phyloP scores from a whole-genome alignment of 371 early-diverging fungal species.

The Apophysomyces sp. region DNA sequence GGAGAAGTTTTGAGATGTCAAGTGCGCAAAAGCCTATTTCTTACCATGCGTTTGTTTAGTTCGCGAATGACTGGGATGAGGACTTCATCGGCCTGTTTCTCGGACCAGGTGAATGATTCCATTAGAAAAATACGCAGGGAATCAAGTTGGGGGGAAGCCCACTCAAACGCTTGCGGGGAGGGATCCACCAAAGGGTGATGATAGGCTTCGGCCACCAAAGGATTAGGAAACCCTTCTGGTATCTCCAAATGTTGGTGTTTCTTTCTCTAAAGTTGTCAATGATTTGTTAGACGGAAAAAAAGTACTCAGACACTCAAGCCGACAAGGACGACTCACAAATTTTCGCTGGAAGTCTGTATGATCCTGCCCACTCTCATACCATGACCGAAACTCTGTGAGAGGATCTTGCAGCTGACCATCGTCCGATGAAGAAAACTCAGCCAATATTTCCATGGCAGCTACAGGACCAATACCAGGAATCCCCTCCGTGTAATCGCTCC shows the following conservation, averaged over 20 bases:
- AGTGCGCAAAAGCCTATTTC: neutral
- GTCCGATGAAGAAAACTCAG: conserved; percentile 59
- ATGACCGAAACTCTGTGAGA: conserved; percentile 55
- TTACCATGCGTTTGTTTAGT: conserved; percentile 54
- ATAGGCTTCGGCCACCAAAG: conserved; percentile 79
- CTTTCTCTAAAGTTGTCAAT: conserved; percentile 53
- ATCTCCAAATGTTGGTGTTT: conserved; percentile 53
- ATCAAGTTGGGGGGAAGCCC: conserved; percentile 87
- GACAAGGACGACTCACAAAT: conserved; percentile 69
- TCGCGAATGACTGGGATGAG: conserved; percentile 81
- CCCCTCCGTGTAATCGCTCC: conserved; percentile 99
- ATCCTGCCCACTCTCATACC: conserved; percentile 60
- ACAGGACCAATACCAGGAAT: conserved; percentile 93
- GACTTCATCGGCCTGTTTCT: conserved; percentile 54
- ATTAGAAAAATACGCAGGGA: conserved; percentile 61
- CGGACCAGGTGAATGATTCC: conserved; percentile 47
- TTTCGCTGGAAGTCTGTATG: conserved; percentile 51
- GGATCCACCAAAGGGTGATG: conserved; percentile 77
- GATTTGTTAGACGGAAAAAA: too few species aligned
- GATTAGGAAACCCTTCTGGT: conserved; percentile 78
- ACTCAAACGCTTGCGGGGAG: conserved; percentile 65
- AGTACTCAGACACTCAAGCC: too few species aligned
- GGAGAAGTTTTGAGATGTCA: neutral
- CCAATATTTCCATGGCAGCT: conserved; percentile 87
- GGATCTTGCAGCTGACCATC: conserved; percentile 31